Evolutionary conservation across 2,329 filamentous ascomycete species (phyloP).

Genomic region (Trichoderma citrinoviride): DNA sequence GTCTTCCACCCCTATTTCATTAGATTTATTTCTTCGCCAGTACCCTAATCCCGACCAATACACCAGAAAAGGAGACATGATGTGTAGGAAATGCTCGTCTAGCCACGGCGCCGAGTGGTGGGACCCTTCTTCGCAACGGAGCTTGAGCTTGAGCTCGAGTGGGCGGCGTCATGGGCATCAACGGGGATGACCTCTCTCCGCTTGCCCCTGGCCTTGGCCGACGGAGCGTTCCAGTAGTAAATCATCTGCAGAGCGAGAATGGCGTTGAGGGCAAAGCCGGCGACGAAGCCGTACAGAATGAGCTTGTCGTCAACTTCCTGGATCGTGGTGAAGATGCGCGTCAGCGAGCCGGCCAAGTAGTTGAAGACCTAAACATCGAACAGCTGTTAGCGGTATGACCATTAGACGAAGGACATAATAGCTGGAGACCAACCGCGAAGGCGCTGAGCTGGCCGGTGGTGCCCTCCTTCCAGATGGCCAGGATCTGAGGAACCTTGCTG

Average conservation of each 20-base stretch:
- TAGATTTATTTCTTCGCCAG: background rate
- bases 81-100: conserved; percentile 20
- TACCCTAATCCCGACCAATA: conserved; percentile 4
- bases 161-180: conserved; percentile 26
- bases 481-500: conserved; percentile 92
- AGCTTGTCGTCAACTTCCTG: conserved; percentile 97
- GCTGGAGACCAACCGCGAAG: conserved; percentile 64
- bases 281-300: conserved; percentile 91
- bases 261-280: conserved; percentile 84
- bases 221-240: conserved; percentile 86
- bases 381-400: background rate
- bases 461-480: conserved; percentile 78
- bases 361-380: conserved; percentile 76
- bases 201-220: conserved; percentile 46
- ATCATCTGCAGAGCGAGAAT: conserved; percentile 87
- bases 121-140: conserved; percentile 43
- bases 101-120: conserved; percentile 46
- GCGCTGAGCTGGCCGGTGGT: conserved; percentile 94
- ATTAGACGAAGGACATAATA: background rate
- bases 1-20: background rate
- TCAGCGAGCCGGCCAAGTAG: conserved; percentile 88
- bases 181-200: conserved; percentile 35
- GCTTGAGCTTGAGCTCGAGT: conserved; percentile 29
- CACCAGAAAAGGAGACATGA: background rate
- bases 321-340: conserved; percentile 94